These are phyloP conservation scores for Lichtheimia ramosa DNA, from an alignment of 371 early-diverging fungal species.

Conservation along the genomic window DNA sequence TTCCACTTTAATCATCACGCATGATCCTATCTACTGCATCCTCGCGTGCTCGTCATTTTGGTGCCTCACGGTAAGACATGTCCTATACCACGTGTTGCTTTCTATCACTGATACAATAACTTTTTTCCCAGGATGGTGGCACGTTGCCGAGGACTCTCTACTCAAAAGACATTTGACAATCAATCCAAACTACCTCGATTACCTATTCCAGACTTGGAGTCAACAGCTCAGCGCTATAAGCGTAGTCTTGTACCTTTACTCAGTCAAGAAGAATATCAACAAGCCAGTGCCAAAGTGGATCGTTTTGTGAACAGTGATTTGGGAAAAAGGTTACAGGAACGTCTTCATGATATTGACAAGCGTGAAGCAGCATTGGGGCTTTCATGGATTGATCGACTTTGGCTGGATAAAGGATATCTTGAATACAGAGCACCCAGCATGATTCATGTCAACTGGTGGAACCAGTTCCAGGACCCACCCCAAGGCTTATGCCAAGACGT, in stretches of 20 bases:
- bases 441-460: constrained; percentile 92
- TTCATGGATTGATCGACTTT: constrained; percentile 88
- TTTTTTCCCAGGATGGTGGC: no score
- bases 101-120: no score
- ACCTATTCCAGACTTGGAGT: constrained; percentile 78
- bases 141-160: neutral
- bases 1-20: no score
- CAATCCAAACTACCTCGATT: constrained; percentile 76
- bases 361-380: constrained; percentile 40
- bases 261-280: constrained; percentile 47
- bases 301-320: constrained; percentile 62
- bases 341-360: constrained; percentile 65
- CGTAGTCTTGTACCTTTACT: constrained; percentile 65
- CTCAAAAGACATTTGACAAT: constrained; percentile 65
- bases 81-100: no score
- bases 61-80: no score
- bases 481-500: constrained; percentile 41
- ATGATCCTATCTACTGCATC: no score
- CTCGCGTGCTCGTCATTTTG: no score
- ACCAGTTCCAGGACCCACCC: constrained; percentile 66
- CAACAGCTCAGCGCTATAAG: constrained; percentile 76
- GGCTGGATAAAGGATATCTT: constrained; percentile 90
- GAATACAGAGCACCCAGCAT: constrained; percentile 81
- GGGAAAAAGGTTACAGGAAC: constrained; percentile 72
- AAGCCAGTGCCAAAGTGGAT: constrained; percentile 55